A percentile compares a stretch with the other conserved stretches of the same genome.
Evolutionary conservation across 2,329 filamentous ascomycete genomes (phyloP).

Genomic region (Cladosporium halotolerans): DNA sequence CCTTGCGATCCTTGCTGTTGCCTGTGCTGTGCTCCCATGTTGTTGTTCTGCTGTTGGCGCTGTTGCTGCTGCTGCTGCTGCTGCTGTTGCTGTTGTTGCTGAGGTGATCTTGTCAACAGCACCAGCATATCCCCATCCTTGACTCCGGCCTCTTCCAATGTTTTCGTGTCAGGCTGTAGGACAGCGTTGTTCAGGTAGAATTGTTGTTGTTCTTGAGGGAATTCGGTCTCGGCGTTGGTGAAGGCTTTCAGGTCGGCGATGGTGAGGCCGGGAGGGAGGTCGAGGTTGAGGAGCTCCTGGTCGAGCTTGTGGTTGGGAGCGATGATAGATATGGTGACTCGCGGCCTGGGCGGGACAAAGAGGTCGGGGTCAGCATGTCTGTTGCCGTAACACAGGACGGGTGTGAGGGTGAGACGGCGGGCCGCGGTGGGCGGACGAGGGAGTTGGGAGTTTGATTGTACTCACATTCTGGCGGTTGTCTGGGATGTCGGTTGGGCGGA

Average conservation of each 20-base stretch:
- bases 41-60: slow-evolving; percentile 32
- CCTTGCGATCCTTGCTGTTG: slow-evolving; percentile 27
- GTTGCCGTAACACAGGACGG: slow-evolving; percentile 18
- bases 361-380: slow-evolving; percentile 19
- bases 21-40: slow-evolving; percentile 29
- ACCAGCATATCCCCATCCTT: slow-evolving; percentile 88
- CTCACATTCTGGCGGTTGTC: slow-evolving; percentile 6
- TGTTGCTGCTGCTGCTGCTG: slow-evolving; percentile 35
- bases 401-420: slow-evolving; percentile 26
- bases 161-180: slow-evolving; percentile 70
- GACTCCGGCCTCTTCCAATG: slow-evolving; percentile 73
- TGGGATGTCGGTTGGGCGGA: background rate
- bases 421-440: slow-evolving; percentile 6
- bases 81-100: slow-evolving; percentile 43
- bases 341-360: slow-evolving; percentile 51
- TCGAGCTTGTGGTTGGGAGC: slow-evolving; percentile 62
- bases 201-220: slow-evolving; percentile 67
- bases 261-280: slow-evolving; percentile 76
- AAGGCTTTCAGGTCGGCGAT: slow-evolving; percentile 80
- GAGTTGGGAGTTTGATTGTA: background rate
- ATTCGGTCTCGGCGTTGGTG: slow-evolving; percentile 74
- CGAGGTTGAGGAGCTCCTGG: slow-evolving; percentile 71
- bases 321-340: slow-evolving; percentile 79
- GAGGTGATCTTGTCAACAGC: slow-evolving; percentile 58
- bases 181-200: slow-evolving; percentile 86